A percentile compares a stretch with the other conserved stretches of the same genome.
These are phyloP conservation scores for Arthroderma sp. DNA, from an alignment of 2,329 filamentous ascomycete genomes.

Conservation along the genomic window DNA sequence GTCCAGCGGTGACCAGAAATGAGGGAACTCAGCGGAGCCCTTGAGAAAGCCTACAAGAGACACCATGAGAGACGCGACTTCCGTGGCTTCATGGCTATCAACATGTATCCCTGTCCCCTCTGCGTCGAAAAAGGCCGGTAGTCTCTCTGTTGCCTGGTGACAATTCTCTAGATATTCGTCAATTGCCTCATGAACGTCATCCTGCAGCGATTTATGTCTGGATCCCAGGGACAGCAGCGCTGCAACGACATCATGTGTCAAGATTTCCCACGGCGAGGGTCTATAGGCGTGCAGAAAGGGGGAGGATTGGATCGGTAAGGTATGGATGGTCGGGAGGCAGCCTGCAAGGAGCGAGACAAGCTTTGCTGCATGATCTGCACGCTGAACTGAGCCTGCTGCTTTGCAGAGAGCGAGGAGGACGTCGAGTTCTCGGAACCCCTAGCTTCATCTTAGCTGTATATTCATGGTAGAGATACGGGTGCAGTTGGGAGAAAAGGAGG, in stretches of 20 bases:
- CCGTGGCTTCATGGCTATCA: constrained; percentile 47
- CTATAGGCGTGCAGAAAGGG: constrained; percentile 73
- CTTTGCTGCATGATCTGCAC: constrained; percentile 59
- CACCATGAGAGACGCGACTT: constrained; percentile 63
- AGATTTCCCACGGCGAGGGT: constrained; percentile 75
- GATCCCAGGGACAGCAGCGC: constrained; percentile 72
- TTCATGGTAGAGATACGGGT: neutral
- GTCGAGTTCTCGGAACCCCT: constrained; percentile 85
- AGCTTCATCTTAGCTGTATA: constrained; percentile 6
- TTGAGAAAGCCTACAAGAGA: constrained; percentile 85
- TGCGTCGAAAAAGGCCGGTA: constrained; percentile 45
- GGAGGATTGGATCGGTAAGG: constrained; percentile 64
- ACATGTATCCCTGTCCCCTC: constrained; percentile 35
- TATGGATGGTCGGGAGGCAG: constrained; percentile 75
- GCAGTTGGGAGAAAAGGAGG: neutral
- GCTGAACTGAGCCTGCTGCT: constrained; percentile 64
- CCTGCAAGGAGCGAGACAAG: constrained; percentile 67
- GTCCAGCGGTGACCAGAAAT: constrained; percentile 69
- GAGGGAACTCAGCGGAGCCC: constrained; percentile 62
- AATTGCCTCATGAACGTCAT: constrained; percentile 54
- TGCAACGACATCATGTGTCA: constrained; percentile 65
- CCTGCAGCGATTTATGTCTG: constrained; percentile 57
- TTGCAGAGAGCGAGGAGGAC: constrained; percentile 84
- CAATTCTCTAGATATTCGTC: constrained; percentile 63
- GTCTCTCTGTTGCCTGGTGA: constrained; percentile 45